Percentiles rank a stretch among this genome's conserved stretches.
phyloP scores from a whole-genome alignment of 441 rosid species.

The Bruguiera hainesii region DNA sequence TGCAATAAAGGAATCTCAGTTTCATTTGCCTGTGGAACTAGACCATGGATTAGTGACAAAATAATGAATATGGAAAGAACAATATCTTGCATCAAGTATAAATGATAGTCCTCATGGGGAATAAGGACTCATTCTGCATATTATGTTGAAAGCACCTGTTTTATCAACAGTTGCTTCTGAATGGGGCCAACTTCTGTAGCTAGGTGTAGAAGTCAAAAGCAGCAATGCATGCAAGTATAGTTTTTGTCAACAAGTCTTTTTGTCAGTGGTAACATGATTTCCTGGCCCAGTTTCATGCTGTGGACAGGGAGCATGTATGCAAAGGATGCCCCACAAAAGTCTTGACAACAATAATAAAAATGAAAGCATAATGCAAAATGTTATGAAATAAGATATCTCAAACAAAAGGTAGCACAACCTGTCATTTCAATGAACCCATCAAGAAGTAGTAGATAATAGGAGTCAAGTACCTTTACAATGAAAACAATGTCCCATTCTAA shows the following conservation, averaged over 20 bases:
- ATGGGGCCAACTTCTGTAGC: too few species aligned
- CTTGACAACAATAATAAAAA: too few species aligned
- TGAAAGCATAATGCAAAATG: neutral
- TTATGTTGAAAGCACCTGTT: neutral
- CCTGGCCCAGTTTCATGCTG: too few species aligned
- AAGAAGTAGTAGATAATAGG: constrained; percentile 7
- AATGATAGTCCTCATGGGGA: too few species aligned
- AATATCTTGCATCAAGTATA: neutral
- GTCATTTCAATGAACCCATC: neutral
- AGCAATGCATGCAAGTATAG: too few species aligned
- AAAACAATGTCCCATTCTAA: constrained; percentile 96
- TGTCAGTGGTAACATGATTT: too few species aligned
- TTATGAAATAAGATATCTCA: neutral
- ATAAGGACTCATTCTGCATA: too few species aligned
- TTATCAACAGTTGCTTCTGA: too few species aligned
- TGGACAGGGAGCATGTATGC: too few species aligned
- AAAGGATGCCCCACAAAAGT: too few species aligned
- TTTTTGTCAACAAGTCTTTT: too few species aligned
- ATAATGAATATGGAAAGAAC: constrained; percentile 3
- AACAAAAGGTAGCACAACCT: neutral
- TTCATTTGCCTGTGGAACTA: constrained; percentile 75
- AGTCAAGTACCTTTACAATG: constrained; percentile 72
- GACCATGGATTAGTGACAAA: constrained; percentile 11
- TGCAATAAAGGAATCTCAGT: constrained; percentile 87
- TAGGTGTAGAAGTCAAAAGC: too few species aligned